Conservation (phyloP, 352 stramenopile species). For the Phytophthora foliorum region DNA sequence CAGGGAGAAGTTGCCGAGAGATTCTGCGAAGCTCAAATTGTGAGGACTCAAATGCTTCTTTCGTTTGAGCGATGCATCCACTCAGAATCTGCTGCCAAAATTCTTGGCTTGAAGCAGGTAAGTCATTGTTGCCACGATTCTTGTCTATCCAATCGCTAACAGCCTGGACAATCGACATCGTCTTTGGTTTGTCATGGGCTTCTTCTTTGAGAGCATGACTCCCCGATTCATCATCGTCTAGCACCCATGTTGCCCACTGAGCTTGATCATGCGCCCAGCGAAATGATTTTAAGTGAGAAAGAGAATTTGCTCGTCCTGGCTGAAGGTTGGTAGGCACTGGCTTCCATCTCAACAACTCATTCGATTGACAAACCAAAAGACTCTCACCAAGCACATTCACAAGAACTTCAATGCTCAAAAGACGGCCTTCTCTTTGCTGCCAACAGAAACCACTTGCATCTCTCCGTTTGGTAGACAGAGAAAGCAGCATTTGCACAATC, state of each 20-base stretch:
- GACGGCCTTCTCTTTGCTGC: slow-evolving; percentile 73
- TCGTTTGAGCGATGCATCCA: slow-evolving; percentile 55
- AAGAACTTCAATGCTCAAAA: slow-evolving; percentile 75
- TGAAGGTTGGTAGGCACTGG: background rate
- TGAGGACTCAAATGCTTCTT: slow-evolving; percentile 51
- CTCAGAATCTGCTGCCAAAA: slow-evolving; percentile 49
- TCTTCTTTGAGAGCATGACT: background rate
- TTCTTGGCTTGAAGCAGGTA: slow-evolving; percentile 3
- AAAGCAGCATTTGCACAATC: slow-evolving; percentile 60
- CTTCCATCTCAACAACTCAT: slow-evolving; percentile 17
- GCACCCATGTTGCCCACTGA: slow-evolving; percentile 50
- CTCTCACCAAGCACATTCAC: slow-evolving; percentile 53
- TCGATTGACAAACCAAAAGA: slow-evolving; percentile 17
- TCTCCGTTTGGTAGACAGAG: slow-evolving; percentile 37
- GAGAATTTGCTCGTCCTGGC: background rate
- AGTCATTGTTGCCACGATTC: slow-evolving; percentile 10
- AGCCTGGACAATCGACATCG: slow-evolving; percentile 22
- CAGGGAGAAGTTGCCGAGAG: slow-evolving; percentile 62
- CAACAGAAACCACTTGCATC: slow-evolving; percentile 50
- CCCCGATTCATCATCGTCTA: slow-evolving; percentile 9
- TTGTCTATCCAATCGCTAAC: slow-evolving; percentile 30
- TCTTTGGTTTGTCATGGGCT: slow-evolving; percentile 9
- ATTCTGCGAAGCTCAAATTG: slow-evolving; percentile 82
- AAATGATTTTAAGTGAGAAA: slow-evolving; percentile 13
- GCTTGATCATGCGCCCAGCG: slow-evolving; percentile 33